Base-by-base conservation (phyloP, 2,329 filamentous ascomycete species). In the Talaromyces sp. region DNA sequence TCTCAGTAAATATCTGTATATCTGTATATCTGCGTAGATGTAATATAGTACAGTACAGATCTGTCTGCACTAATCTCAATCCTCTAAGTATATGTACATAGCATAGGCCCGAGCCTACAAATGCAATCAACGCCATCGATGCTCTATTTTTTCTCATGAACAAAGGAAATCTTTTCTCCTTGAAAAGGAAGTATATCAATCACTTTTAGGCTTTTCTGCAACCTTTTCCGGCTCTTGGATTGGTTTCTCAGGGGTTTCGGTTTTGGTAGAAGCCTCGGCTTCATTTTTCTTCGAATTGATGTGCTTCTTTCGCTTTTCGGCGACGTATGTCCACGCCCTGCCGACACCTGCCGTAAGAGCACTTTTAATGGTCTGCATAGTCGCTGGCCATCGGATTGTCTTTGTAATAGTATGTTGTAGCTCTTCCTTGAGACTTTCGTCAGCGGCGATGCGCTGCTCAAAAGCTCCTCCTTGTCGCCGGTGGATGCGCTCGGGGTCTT, bases 341-440 rank as follows among this genome's bases (percentile, higher is more conserved):
- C 81, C 74, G 17, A 91, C 75, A 0, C 95, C 96, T 0, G 91
- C 89, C 2, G 93, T 98, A 53, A 97, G 77, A 1, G 91, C 76
- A 1, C 93, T 89, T 80, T 99, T 99, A 68, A 94, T 75, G 63
- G 89, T 95, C 78, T 99, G 94, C 5, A 88, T 88, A 2, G 91
- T 92, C 72, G 92, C 95, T 0, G 95, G 93, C 95, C 95, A 98
- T 64, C 88, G 86, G 71, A 98, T 92, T 0, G 96, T 98, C 75
- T 91, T 90, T 74, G 88, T 90, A 73, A 99, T 93, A 47, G 93
- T 90, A 43, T 84, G 83, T 38, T 89, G 86, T 19, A 98, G 87
- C 70, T 90, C 89, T 29, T 86, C 81, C 49, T 84, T 84, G n/a
- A 98, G 81, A 70, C 90, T 71, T 45, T 90, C 85, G 65, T 91